Base-by-base conservation (phyloP, 805 yeast species). In the Kluyveromyces aestuarii region DNA sequence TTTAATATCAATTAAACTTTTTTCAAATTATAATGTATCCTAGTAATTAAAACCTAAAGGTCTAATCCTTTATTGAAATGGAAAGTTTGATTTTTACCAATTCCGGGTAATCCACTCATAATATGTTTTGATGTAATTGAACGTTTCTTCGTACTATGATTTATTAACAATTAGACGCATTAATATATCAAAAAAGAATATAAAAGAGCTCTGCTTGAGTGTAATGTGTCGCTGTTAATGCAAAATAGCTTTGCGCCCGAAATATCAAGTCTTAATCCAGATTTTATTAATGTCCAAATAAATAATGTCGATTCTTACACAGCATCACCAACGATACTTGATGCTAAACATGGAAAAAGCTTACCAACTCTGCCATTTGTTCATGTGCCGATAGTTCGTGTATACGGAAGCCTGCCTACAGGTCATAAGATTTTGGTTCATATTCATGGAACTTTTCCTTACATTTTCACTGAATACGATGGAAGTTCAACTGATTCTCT, bases 401-500 rank as follows among this genome's bases (percentile, higher is more conserved):
- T 93, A 0, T 93, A 80, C 67, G 98, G 97, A 0, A 73, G 79
- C 11, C 53, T 83, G 0, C 72, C 77, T 1, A 72, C 81, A 0
- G 86, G 88, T 0, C 80, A 78, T 54, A 76, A 78, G 27, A 72
- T 74, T 10, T 55, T 77, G 13, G 76, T 84, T 1, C 96, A 93
- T 62, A 69, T 93, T 9, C 98, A 90, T 67, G 90, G 91, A 38
- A 77, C 78, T 17, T 87, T 74, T 54, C 99, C 98, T 0, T 93
- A 91, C 59, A 55, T 91, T 1, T 89, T 75, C 59, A 70, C 90
- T 2, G 79, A 77, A 36, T 82, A 82, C 58, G 71, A 69, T 40
- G 84, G 81, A 1, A 59, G 64, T 0, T 36, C 47, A 8, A 49
- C 49, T 13, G 67, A 62, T 47, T 49, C 45, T 10, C 52, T 66